Evolutionary conservation across 2,329 filamentous ascomycete species (phyloP).

Genomic region (Phoma sp.): DNA sequence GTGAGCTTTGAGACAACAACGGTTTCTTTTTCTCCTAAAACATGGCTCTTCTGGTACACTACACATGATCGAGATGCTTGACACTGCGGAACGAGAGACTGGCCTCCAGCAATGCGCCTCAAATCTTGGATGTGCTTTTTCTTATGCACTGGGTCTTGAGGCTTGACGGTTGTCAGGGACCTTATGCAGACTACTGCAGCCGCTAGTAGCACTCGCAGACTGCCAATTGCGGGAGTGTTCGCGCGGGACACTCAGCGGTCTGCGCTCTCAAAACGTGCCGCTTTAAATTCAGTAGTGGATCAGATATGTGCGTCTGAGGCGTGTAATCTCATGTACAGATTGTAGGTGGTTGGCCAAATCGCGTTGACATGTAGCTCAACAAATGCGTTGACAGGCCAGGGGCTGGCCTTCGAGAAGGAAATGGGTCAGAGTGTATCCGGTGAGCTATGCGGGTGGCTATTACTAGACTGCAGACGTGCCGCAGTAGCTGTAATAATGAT

Average conservation of each 20-base stretch:
- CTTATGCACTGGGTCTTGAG: not conserved
- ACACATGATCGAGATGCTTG: not conserved
- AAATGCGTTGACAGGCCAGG: slow-evolving; percentile 5
- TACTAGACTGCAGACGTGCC: not conserved
- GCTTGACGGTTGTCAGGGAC: slow-evolving; percentile 5
- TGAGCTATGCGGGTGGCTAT: slow-evolving; percentile 10
- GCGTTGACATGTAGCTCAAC: slow-evolving; percentile 6
- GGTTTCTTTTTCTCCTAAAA: not conserved
- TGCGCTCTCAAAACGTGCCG: slow-evolving; percentile 14
- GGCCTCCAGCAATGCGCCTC: not conserved
- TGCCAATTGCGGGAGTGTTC: slow-evolving; percentile 9
- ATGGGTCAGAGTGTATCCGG: slow-evolving; percentile 5
- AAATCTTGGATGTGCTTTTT: not conserved
- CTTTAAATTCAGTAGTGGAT: not conserved
- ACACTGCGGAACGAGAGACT: not conserved
- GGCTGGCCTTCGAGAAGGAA: not conserved
- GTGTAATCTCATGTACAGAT: slow-evolving; percentile 3
- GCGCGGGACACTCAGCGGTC: slow-evolving; percentile 8
- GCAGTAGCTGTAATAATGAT: not conserved
- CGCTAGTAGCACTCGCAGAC: not conserved
- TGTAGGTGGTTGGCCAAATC: not conserved
- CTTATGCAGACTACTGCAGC: slow-evolving; percentile 8
- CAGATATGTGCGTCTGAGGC: slow-evolving; percentile 5
- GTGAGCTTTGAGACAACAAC: not conserved
- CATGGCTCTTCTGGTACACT: not conserved